Base-by-base conservation (phyloP, 352 stramenopile genomes). In the Globisporangium yorkense region DNA sequence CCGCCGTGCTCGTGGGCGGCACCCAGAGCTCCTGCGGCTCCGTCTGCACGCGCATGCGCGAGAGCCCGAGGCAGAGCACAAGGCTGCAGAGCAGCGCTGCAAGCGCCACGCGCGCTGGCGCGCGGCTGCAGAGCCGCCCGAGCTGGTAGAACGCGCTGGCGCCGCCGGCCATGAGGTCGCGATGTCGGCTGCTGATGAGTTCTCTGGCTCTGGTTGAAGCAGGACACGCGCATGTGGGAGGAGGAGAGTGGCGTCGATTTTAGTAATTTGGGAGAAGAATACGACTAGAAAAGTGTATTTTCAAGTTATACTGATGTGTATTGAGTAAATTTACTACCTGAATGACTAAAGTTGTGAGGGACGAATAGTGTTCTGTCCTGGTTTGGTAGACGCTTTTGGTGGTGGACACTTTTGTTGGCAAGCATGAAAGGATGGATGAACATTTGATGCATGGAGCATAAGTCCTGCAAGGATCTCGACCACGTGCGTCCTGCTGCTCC, bases 1-100 rank as follows among this genome's bases (percentile, higher is more conserved):
- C 76, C 2, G 85, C 80, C 35, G 75, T 68, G 48, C 75, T 89
- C 57, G 67, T 55, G 0, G 80, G 81, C 44, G 85, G 64, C 45
- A 95, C 85, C 85, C 85, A 95, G 21, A 95, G 77, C 58, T 75
- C 75, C 62, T 95, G 83, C 16, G 85, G 85, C 48, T 95, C 78
- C 18, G 79, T 88, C 71, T 88, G 75, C 45, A 94, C 67, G 51
- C 62, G 69, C 71, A 92, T 80, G 29, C 74, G 67, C 20, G 71
- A 55, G 20, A 87, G 62, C 0, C 83, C 83, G 0, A 91, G 74
- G 35, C 75, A 88, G 27, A 89, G 56, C 27, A 84, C 57, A 21
- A 73, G 56, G 55, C 80, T 89, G 37, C 69, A 74, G 6, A 74
- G 20, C 15, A 89, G 53, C 21, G 80, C 75, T 2, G 67, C 56